phyloP scores from a whole-genome alignment of 2,329 filamentous ascomycete genomes.

The Paracoccidioides lutzii region DNA sequence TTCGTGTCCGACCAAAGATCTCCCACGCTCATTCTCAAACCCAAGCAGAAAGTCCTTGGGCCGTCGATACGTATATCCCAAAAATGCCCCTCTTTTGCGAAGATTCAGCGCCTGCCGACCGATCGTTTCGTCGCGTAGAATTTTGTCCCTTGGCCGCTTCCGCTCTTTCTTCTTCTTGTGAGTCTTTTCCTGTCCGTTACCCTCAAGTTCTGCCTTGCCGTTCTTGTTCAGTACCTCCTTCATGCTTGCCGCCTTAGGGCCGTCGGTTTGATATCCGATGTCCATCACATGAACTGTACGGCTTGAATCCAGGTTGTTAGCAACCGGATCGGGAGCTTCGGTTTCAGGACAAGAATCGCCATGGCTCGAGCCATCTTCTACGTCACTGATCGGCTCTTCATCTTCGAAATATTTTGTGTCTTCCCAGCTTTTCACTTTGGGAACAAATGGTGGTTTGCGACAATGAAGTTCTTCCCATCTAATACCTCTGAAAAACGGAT shows the following conservation, averaged over 20 bases:
- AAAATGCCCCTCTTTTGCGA: conserved; percentile 69
- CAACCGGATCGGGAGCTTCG: neutral
- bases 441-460: conserved; percentile 64
- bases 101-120: conserved; percentile 60
- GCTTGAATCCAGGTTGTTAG: neutral
- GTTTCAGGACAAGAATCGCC: neutral
- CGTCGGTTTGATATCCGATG: neutral
- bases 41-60: conserved; percentile 26
- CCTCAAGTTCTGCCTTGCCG: conserved; percentile 16
- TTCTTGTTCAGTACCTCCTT: neutral
- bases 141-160: conserved; percentile 70
- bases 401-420: conserved; percentile 88
- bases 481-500: conserved; percentile 72
- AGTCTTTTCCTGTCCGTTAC: conserved; percentile 32
- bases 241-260: neutral
- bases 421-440: conserved; percentile 52
- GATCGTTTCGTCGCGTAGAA: conserved; percentile 60
- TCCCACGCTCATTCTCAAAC: conserved; percentile 23
- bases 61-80: conserved; percentile 73
- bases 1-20: conserved; percentile 11
- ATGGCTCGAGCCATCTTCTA: conserved; percentile 34
- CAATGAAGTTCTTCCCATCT: conserved; percentile 65
- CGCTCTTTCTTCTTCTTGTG: conserved; percentile 48
- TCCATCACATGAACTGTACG: neutral
- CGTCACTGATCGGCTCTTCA: conserved; percentile 50